Conservation (phyloP, 169 alveolate genomes). For the Cyclospora cayetanensis region DNA sequence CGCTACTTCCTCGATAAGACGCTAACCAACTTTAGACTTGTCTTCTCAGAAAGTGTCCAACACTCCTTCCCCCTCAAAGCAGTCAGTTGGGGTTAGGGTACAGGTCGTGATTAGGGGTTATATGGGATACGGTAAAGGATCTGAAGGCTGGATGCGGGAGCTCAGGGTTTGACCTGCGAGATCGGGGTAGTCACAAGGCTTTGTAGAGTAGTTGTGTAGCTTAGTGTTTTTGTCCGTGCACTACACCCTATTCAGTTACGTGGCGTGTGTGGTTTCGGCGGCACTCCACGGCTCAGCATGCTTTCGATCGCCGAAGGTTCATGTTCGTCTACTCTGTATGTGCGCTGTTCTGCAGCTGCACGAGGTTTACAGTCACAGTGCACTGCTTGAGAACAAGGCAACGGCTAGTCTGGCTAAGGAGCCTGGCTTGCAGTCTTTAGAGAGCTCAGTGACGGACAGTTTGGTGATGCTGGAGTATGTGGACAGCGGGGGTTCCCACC, state of each 20-base stretch:
- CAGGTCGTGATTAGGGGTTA: too few relatives aligned
- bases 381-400: not conserved
- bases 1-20: slow-evolving; percentile 24
- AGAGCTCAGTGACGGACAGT: not conserved
- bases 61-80: slow-evolving; percentile 51
- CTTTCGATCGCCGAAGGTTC: too few relatives aligned
- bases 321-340: too few relatives aligned
- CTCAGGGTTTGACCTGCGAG: not conserved
- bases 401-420: slow-evolving; percentile 26
- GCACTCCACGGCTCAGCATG: too few relatives aligned
- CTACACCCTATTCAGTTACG: too few relatives aligned
- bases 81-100: not conserved
- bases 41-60: slow-evolving; percentile 9
- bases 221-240: too few relatives aligned
- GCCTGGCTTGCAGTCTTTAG: slow-evolving; percentile 22
- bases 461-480: slow-evolving; percentile 37
- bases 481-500: not conserved
- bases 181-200: too few relatives aligned
- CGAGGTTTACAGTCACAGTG: slow-evolving; percentile 21
- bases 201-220: too few relatives aligned
- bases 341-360: slow-evolving; percentile 48
- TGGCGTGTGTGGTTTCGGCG: too few relatives aligned
- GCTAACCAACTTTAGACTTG: slow-evolving; percentile 9
- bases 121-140: too few relatives aligned
- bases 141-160: too few relatives aligned